phyloP scores from a whole-genome alignment of 768 basidiomycete species.

The Boletus rex-veris region DNA sequence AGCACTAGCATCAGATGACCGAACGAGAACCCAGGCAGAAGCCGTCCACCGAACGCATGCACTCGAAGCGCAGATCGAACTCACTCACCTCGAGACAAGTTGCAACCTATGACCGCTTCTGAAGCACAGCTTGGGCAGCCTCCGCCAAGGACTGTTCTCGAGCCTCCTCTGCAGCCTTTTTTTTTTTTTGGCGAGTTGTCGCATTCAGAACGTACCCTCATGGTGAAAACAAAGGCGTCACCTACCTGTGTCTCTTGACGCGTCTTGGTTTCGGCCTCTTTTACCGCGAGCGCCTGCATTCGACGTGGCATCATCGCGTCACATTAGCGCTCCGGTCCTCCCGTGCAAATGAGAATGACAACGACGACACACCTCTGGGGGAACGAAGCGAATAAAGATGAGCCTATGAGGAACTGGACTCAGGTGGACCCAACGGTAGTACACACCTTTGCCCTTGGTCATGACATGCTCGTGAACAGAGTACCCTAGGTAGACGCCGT shows the following conservation, averaged over 20 bases:
- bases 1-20: too few relatives aligned
- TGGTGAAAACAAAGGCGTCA: background rate
- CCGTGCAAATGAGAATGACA: background rate
- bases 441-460: constrained; percentile 31
- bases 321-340: background rate
- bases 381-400: background rate
- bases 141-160: constrained; percentile 30
- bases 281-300: constrained; percentile 20
- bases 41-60: too few relatives aligned
- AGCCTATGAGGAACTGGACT: background rate
- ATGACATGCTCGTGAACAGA: constrained; percentile 31
- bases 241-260: constrained; percentile 18
- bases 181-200: background rate
- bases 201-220: background rate
- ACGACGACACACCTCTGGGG: constrained; percentile 19
- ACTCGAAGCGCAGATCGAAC: too few relatives aligned
- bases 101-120: constrained; percentile 11
- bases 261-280: constrained; percentile 20
- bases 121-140: constrained; percentile 28
- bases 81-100: too few relatives aligned
- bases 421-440: too few relatives aligned
- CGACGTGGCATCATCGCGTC: background rate
- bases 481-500: constrained; percentile 32
- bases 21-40: too few relatives aligned
- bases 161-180: constrained; percentile 27